These are phyloP conservation scores for Babesia bovis DNA, from an alignment of 169 alveolate genomes.

Conservation along the genomic window DNA sequence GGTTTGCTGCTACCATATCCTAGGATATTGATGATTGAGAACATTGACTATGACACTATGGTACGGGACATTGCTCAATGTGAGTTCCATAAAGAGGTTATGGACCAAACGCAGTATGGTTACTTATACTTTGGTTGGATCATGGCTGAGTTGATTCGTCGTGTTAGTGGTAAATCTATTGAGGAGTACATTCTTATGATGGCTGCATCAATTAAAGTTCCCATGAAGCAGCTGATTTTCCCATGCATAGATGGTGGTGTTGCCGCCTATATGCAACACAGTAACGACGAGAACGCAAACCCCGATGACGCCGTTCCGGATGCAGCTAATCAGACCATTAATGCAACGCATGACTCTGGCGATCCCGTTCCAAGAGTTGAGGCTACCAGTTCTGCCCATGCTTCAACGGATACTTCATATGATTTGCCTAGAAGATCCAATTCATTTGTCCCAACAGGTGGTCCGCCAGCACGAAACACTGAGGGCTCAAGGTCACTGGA, in stretches of 20 bases:
- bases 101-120: conserved; percentile 22
- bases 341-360: no score
- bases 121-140: conserved; percentile 56
- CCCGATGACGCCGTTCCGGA: no score
- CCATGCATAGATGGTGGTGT: conserved; percentile 6
- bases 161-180: conserved; percentile 38
- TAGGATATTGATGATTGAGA: conserved; percentile 34
- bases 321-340: no score
- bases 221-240: conserved; percentile 34
- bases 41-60: conserved; percentile 34
- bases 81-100: conserved; percentile 13
- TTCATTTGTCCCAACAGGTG: no score
- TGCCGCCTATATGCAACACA: not conserved
- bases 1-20: conserved; percentile 49
- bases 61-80: conserved; percentile 27
- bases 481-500: no score
- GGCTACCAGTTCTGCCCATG: no score
- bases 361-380: no score
- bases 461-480: no score
- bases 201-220: conserved; percentile 32
- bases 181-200: conserved; percentile 47
- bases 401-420: no score
- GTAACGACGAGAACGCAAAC: not conserved
- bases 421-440: no score
- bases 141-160: conserved; percentile 51